Evolutionary conservation across 768 basidiomycete genomes (phyloP).

Genomic region (Nevesoporus exiguus): DNA sequence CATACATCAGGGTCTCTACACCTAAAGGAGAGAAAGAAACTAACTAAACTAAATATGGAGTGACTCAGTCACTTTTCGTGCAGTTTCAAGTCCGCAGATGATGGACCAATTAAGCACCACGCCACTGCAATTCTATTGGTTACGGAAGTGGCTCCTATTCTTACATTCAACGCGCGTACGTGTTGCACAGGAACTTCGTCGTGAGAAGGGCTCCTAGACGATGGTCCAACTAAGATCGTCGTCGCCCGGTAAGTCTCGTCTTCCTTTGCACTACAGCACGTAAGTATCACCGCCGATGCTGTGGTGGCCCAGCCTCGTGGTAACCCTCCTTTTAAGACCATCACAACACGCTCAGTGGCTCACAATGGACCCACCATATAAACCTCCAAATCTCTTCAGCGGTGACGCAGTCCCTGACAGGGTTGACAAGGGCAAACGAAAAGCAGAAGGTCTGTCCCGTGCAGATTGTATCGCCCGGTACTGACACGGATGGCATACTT

Average conservation of each 20-base stretch:
- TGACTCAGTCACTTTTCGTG: too few relatives aligned
- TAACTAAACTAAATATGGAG: too few relatives aligned
- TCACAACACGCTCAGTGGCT: background rate
- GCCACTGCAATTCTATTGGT: too few relatives aligned
- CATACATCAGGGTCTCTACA: too few relatives aligned
- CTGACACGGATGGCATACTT: background rate
- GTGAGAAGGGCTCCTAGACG: constrained; percentile 2
- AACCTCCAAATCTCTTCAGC: constrained; percentile 14
- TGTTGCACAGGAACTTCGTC: constrained; percentile 10
- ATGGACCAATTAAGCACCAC: too few relatives aligned
- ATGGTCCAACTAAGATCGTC: constrained; percentile 6
- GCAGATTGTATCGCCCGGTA: background rate
- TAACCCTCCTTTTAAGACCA: constrained; percentile 8
- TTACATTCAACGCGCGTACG: background rate
- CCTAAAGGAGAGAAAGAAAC: too few relatives aligned
- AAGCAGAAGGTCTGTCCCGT: constrained; percentile 12
- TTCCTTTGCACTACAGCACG: background rate
- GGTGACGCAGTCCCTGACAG: background rate
- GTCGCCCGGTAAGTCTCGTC: constrained; percentile 7
- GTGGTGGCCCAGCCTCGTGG: constrained; percentile 12
- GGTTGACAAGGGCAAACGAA: constrained; percentile 21
- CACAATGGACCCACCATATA: constrained; percentile 9
- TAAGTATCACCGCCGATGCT: constrained; percentile 4
- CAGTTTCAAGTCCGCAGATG: too few relatives aligned
- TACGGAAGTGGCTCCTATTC: too few relatives aligned